Percentiles rank a stretch among this genome's conserved stretches.
phyloP scores from a whole-genome alignment of 179 eudicot genomes.

The Gypsophila paniculata region DNA sequence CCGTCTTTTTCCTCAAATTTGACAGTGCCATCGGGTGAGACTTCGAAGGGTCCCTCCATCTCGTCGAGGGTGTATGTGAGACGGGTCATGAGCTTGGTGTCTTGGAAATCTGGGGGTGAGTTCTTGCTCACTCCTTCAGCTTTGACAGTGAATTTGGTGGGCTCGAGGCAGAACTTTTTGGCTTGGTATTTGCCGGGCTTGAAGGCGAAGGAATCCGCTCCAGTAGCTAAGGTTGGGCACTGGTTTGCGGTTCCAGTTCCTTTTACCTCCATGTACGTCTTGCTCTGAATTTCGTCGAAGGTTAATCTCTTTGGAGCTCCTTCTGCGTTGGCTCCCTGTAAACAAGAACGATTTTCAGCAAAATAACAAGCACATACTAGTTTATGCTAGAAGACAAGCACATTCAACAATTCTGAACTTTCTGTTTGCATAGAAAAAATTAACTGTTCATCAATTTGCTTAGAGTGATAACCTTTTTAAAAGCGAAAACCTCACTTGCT shows the following conservation, averaged over 20 bases:
- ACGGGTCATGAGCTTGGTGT: slow-evolving; percentile 98
- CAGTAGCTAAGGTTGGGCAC: slow-evolving; percentile 81
- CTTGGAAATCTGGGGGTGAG: slow-evolving; percentile 76
- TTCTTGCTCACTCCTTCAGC: slow-evolving; percentile 87
- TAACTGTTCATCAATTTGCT: background rate
- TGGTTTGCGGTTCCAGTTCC: slow-evolving; percentile 99
- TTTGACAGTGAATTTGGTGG: slow-evolving; percentile 86
- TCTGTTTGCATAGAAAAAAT: background rate
- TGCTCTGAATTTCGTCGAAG: slow-evolving; percentile 90
- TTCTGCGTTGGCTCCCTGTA: slow-evolving; percentile 92
- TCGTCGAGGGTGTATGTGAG: slow-evolving; percentile 96
- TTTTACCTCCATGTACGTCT: slow-evolving; percentile 92
- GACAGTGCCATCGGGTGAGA: slow-evolving; percentile 65
- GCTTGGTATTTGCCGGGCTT: slow-evolving; percentile 88
- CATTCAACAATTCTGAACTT: background rate
- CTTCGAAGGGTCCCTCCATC: slow-evolving; percentile 96
- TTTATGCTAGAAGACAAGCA: background rate
- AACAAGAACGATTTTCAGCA: slow-evolving; percentile 6
- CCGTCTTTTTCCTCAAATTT: slow-evolving; percentile 98
- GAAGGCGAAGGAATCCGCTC: slow-evolving; percentile 66
- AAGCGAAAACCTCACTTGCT: background rate
- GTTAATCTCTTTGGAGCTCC: slow-evolving; percentile 77
- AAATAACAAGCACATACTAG: background rate
- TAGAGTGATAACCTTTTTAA: background rate
- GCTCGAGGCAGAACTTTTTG: slow-evolving; percentile 92